Evolutionary conservation across 306 rosid genomes (phyloP).

Genomic region (Inga laurina): DNA sequence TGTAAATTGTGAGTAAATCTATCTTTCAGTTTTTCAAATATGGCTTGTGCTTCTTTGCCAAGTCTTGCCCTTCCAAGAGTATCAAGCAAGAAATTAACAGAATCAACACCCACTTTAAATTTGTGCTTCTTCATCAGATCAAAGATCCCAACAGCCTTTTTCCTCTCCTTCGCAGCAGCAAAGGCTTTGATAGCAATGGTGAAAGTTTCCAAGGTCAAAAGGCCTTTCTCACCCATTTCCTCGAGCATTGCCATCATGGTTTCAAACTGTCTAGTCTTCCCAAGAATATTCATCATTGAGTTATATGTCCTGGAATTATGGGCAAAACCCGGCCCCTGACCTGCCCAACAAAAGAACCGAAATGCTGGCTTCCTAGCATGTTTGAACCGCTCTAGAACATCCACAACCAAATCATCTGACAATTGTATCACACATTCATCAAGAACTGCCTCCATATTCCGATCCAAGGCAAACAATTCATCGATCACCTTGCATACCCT

Average conservation of each 20-base stretch:
- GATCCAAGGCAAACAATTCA: conserved; percentile 87
- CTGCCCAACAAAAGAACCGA: conserved; percentile 92
- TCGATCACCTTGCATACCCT: conserved; percentile 83
- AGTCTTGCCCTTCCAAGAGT: conserved; percentile 76
- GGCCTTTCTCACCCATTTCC: conserved; percentile 82
- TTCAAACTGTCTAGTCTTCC: conserved; percentile 90
- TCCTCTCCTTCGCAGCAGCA: conserved; percentile 86
- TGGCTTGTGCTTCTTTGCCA: conserved; percentile 76
- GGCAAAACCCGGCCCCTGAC: conserved; percentile 57
- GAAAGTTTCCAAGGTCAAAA: conserved; percentile 81
- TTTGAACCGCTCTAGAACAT: conserved; percentile 70
- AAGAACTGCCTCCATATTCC: conserved; percentile 92
- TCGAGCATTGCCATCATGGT: conserved; percentile 85
- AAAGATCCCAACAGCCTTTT: conserved; percentile 78
- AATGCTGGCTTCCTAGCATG: conserved; percentile 91
- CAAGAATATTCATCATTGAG: conserved; percentile 69
- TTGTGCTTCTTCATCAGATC: conserved; percentile 81
- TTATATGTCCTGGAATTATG: conserved; percentile 74
- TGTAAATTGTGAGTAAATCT: conserved; percentile 61
- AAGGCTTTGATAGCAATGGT: conserved; percentile 70
- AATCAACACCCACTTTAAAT: conserved; percentile 62
- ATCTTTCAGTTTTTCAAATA: conserved; percentile 67
- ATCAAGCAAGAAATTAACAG: conserved; percentile 78
- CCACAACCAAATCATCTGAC: conserved; percentile 78
- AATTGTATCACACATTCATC: conserved; percentile 60